phyloP scores from a whole-genome alignment of 2,329 filamentous ascomycete species.

The Calonectria pseudoreteaudii region DNA sequence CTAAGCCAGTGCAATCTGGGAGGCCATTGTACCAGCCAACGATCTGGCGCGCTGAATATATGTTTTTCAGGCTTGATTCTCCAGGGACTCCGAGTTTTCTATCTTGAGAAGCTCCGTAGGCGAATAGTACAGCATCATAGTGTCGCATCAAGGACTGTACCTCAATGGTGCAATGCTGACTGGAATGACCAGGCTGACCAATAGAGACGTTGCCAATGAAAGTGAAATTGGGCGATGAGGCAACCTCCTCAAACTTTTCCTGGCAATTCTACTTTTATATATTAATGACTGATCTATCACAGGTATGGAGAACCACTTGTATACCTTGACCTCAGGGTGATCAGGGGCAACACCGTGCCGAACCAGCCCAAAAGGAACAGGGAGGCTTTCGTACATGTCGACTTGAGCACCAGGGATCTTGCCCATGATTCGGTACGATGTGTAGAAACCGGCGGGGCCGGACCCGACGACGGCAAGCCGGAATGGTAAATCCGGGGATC shows the following conservation, averaged over 20 bases:
- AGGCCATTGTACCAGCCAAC: constrained; percentile 99
- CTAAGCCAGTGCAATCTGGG: constrained; percentile 79
- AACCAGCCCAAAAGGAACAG: constrained; percentile 92
- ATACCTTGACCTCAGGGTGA: constrained; percentile 96
- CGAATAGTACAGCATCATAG: constrained; percentile 92
- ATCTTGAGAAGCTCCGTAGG: constrained; percentile 92
- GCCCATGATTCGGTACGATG: constrained; percentile 85
- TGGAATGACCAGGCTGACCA: constrained; percentile 63
- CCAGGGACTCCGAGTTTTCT: constrained; percentile 82
- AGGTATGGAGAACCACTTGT: not conserved
- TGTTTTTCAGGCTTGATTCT: constrained; percentile 77
- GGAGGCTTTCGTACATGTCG: constrained; percentile 96
- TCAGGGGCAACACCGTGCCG: constrained; percentile 97
- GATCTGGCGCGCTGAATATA: constrained; percentile 91
- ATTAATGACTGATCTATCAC: not conserved
- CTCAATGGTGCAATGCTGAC: constrained; percentile 66
- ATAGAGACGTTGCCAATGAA: constrained; percentile 92
- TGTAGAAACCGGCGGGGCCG: constrained; percentile 96
- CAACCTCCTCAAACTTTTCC: constrained; percentile 92
- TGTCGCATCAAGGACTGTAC: constrained; percentile 78
- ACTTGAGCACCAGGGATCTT: constrained; percentile 78
- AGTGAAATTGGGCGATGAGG: constrained; percentile 82
- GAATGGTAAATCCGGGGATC: constrained; percentile 64
- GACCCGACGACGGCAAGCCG: constrained; percentile 92
- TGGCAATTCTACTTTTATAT: constrained; percentile 80